Conservation (phyloP, 176 grass and related monocot species). For the Raddia guianensis region DNA sequence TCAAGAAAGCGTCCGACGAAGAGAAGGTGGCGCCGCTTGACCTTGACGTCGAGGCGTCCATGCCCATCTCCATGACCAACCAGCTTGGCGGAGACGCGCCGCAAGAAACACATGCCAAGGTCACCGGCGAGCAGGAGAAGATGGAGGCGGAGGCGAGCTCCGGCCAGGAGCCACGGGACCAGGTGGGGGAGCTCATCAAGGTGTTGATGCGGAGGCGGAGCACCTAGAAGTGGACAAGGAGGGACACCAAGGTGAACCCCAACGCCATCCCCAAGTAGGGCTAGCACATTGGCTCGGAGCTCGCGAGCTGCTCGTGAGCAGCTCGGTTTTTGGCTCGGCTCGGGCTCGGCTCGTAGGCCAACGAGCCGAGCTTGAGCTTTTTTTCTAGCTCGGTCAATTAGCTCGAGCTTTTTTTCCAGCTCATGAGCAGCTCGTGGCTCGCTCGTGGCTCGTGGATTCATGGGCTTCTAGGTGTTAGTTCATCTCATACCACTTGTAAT, state of each 20-base stretch:
- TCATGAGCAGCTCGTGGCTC: too few relatives aligned
- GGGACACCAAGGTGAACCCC: conserved; percentile 33
- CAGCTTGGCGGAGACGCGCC: not conserved
- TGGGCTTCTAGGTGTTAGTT: too few relatives aligned
- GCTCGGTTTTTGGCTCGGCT: too few relatives aligned
- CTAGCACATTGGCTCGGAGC: too few relatives aligned
- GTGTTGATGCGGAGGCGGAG: conserved; percentile 45
- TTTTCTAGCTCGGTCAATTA: too few relatives aligned
- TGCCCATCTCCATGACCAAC: not conserved
- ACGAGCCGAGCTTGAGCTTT: too few relatives aligned
- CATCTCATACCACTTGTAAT: too few relatives aligned
- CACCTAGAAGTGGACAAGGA: conserved; percentile 40
- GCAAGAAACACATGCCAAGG: conserved; percentile 7
- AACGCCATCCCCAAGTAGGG: not conserved
- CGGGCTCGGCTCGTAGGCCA: too few relatives aligned
- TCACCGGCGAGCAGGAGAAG: not conserved
- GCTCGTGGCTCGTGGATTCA: too few relatives aligned
- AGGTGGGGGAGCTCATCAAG: conserved; percentile 39
- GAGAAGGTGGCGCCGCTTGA: not conserved
- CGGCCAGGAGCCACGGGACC: conserved; percentile 16
- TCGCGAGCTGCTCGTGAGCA: too few relatives aligned
- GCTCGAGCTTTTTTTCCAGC: too few relatives aligned
- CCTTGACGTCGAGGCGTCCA: conserved; percentile 13
- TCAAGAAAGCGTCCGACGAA: conserved; percentile 26
- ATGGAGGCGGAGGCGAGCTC: not conserved